Percentiles rank a stretch among this genome's conserved stretches.
phyloP scores from a whole-genome alignment of 139 green algal species.

The Auxenochlorella pyrenoidosa region DNA sequence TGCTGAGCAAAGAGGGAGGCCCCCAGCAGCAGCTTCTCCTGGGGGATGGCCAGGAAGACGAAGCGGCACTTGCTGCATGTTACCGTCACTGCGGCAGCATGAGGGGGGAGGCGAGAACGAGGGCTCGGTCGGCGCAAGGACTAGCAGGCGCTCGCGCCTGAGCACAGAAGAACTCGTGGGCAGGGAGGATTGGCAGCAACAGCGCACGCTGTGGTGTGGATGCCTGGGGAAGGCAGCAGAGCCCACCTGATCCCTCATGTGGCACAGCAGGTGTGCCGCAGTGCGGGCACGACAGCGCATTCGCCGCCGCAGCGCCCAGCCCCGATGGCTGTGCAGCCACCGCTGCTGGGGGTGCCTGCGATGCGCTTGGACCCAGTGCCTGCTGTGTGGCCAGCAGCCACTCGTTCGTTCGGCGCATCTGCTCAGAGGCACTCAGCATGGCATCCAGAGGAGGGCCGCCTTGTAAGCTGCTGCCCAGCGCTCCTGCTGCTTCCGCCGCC shows the following conservation, averaged over 20 bases:
- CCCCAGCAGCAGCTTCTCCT: slow-evolving; percentile 51
- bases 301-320: neutral
- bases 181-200: too few species aligned
- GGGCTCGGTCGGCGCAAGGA: too few species aligned
- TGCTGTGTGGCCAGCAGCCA: slow-evolving; percentile 26
- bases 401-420: slow-evolving; percentile 8
- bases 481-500: neutral
- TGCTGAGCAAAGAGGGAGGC: slow-evolving; percentile 28
- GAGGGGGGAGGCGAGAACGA: neutral
- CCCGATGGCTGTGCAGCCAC: neutral
- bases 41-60: slow-evolving; percentile 47
- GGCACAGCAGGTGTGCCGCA: slow-evolving; percentile 39
- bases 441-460: neutral
- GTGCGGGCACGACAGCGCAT: slow-evolving; percentile 49
- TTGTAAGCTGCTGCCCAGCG: neutral
- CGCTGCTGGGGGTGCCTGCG: neutral
- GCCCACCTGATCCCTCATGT: neutral
- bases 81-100: slow-evolving; percentile 12
- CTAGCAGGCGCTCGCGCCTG: too few species aligned
- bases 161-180: too few species aligned
- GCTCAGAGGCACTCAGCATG: neutral
- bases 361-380: neutral
- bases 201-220: too few species aligned
- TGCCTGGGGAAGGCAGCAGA: too few species aligned
- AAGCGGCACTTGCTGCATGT: slow-evolving; percentile 36